Conservation (phyloP, 2,329 filamentous ascomycete genomes). For the Penicillium italicum region DNA sequence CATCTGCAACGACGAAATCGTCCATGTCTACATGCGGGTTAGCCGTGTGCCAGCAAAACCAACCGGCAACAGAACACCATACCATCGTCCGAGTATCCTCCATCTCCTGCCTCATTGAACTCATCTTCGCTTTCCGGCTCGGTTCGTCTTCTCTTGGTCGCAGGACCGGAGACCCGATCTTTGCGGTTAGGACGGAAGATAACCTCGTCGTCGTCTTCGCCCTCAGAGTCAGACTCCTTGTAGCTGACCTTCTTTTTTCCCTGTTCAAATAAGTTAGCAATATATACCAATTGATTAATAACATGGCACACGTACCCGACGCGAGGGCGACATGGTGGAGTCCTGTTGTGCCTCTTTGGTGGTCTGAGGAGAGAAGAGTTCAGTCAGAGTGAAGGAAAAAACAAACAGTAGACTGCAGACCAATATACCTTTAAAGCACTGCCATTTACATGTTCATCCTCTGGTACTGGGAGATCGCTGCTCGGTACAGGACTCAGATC, state of each 20-base stretch:
- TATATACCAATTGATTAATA: not conserved
- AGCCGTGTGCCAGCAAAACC: conserved; percentile 4
- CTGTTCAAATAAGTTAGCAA: conserved; percentile 32
- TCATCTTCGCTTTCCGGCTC: conserved; percentile 66
- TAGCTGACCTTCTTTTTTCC: conserved; percentile 66
- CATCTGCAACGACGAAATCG: conserved; percentile 83
- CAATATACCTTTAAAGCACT: conserved; percentile 39
- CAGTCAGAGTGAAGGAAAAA: not conserved
- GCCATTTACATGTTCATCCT: conserved; percentile 54
- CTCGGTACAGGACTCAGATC: conserved; percentile 72
- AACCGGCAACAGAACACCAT: conserved; percentile 28
- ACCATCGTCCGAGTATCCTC: conserved; percentile 46
- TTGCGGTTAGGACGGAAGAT: conserved; percentile 59
- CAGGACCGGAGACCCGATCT: conserved; percentile 43
- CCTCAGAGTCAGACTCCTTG: conserved; percentile 76
- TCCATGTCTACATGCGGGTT: conserved; percentile 60
- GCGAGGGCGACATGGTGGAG: conserved; percentile 67
- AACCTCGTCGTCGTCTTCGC: conserved; percentile 65
- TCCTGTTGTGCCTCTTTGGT: conserved; percentile 39
- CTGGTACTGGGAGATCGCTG: conserved; percentile 69
- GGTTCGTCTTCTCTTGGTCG: conserved; percentile 58
- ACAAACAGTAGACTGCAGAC: not conserved
- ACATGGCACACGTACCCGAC: conserved; percentile 60
- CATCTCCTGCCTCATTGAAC: conserved; percentile 58
- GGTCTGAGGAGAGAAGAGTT: conserved; percentile 37